phyloP scores from a whole-genome alignment of 768 basidiomycete genomes.

The Lentinula sp. region DNA sequence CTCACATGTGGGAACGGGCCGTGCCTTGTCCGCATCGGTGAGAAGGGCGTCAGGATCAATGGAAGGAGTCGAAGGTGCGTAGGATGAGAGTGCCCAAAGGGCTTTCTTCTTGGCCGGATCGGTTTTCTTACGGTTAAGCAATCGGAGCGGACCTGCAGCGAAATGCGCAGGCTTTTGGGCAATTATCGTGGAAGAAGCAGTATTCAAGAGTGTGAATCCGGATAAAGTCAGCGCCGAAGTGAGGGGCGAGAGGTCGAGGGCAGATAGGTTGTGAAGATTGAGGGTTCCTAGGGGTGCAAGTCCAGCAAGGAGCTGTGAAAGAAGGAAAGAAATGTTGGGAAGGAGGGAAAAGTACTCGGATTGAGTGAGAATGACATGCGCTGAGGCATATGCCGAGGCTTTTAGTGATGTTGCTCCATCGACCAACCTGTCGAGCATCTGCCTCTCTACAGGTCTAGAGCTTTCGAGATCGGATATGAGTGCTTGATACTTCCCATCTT shows the following conservation, averaged over 20 bases:
- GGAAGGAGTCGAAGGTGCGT: conserved; percentile 56
- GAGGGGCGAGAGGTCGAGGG: conserved; percentile 35
- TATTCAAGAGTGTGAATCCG: conserved; percentile 58
- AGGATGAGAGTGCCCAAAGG: conserved; percentile 68
- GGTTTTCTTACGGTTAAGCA: conserved; percentile 46
- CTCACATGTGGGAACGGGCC: conserved; percentile 75
- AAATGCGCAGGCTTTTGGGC: conserved; percentile 66
- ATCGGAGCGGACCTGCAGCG: conserved; percentile 31
- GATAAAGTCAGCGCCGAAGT: conserved; percentile 55
- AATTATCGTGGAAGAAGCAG: conserved; percentile 39
- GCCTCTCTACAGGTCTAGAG: conserved; percentile 58
- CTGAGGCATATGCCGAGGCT: conserved; percentile 52
- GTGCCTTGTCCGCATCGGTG: conserved; percentile 73
- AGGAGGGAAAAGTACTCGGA: conserved; percentile 56
- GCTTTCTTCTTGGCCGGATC: conserved; percentile 80
- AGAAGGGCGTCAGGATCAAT: conserved; percentile 84
- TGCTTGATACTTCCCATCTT: conserved; percentile 74
- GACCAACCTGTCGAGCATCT: conserved; percentile 77
- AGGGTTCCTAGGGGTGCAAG: conserved; percentile 66
- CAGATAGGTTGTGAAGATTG: conserved; percentile 50
- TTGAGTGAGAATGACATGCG: conserved; percentile 60
- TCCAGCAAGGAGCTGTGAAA: conserved; percentile 54
- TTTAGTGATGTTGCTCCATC: conserved; percentile 63
- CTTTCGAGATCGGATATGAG: conserved; percentile 56
- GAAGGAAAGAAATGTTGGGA: conserved; percentile 47